These are phyloP conservation scores for Cystobasidium tubakii DNA, from an alignment of 768 basidiomycete genomes.

Conservation along the genomic window DNA sequence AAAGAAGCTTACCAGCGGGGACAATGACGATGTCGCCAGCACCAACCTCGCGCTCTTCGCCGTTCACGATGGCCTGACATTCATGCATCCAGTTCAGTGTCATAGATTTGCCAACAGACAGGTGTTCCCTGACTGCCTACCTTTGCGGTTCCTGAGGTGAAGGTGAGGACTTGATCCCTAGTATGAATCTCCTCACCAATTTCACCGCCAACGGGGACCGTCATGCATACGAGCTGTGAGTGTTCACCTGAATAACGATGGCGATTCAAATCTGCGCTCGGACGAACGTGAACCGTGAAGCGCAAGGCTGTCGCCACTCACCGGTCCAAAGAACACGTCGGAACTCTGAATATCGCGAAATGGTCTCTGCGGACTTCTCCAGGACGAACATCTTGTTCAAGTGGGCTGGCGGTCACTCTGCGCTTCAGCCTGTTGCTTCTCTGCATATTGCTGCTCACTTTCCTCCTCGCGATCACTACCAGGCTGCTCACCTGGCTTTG, in stretches of 20 bases:
- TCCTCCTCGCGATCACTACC: not conserved
- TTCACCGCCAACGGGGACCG: slow-evolving; percentile 51
- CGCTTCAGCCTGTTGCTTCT: not conserved
- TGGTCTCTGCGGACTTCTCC: slow-evolving; percentile 47
- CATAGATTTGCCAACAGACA: too few species aligned
- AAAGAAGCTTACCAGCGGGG: slow-evolving; percentile 46
- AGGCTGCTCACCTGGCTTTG: slow-evolving; percentile 26
- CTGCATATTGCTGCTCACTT: too few species aligned
- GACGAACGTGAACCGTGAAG: too few species aligned
- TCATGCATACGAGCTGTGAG: slow-evolving; percentile 51
- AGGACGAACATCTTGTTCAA: slow-evolving; percentile 48
- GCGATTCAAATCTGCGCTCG: too few species aligned
- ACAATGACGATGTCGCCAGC: slow-evolving; percentile 52
- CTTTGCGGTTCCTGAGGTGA: slow-evolving; percentile 49
- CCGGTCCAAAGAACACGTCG: slow-evolving; percentile 45
- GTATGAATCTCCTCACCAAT: slow-evolving; percentile 49
- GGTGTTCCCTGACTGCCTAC: too few species aligned
- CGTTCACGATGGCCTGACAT: slow-evolving; percentile 48
- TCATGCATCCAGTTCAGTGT: not conserved
- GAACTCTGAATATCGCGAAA: slow-evolving; percentile 48
- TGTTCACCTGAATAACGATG: slow-evolving; percentile 17
- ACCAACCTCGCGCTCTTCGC: slow-evolving; percentile 50
- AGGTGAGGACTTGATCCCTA: slow-evolving; percentile 47
- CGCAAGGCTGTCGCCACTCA: too few species aligned
- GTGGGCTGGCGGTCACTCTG: not conserved